These are phyloP conservation scores for Neurospora sp. DNA, from an alignment of 495 filamentous ascomycete genomes.

Conservation along the genomic window DNA sequence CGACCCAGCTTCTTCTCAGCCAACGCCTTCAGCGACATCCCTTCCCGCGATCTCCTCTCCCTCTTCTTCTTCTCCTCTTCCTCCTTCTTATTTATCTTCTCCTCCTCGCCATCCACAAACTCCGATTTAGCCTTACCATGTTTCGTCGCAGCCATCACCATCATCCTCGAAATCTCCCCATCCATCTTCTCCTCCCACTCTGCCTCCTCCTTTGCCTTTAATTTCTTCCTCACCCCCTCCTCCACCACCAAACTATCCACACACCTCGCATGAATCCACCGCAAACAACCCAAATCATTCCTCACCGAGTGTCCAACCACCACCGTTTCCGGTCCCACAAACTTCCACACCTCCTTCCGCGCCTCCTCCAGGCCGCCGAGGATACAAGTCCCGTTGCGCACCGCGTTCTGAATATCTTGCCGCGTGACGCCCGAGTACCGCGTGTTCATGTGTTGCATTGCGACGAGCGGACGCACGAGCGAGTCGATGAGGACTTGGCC, in stretches of 20 bases:
- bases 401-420: slow-evolving; percentile 16
- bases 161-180: not conserved
- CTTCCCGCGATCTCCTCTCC: not conserved
- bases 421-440: slow-evolving; percentile 27
- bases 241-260: slow-evolving; percentile 4
- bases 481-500: slow-evolving; percentile 32
- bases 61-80: not conserved
- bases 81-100: not conserved
- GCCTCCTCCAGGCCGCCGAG: slow-evolving; percentile 22
- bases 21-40: slow-evolving; percentile 23
- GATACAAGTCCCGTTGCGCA: not conserved
- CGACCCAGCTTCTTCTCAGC: slow-evolving; percentile 16
- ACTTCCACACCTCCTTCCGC: slow-evolving; percentile 21
- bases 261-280: slow-evolving; percentile 5
- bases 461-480: slow-evolving; percentile 28
- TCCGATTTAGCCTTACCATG: too few relatives aligned
- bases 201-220: not conserved
- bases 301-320: slow-evolving; percentile 23
- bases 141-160: too few relatives aligned
- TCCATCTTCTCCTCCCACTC: not conserved
- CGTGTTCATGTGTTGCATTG: slow-evolving; percentile 31
- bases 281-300: slow-evolving; percentile 17
- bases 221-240: not conserved
- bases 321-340: slow-evolving; percentile 27
- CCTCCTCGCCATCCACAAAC: too few relatives aligned